phyloP scores from a whole-genome alignment of 2,329 filamentous ascomycete genomes.

The Claviceps citrina region DNA sequence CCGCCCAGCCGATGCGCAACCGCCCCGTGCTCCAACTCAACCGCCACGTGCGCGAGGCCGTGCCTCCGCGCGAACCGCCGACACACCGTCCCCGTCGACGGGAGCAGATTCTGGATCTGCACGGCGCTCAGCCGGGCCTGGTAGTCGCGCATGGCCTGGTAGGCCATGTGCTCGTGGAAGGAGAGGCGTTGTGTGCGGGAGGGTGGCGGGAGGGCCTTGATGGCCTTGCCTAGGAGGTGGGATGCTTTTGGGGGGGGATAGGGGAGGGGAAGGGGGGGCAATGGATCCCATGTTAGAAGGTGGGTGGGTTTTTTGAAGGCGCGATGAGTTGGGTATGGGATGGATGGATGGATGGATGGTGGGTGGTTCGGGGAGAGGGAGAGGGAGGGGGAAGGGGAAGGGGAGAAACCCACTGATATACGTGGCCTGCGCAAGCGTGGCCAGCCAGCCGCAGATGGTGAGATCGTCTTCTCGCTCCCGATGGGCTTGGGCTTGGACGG shows the following conservation, averaged over 20 bases:
- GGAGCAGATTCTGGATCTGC: conserved; percentile 2
- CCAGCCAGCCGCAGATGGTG: conserved; percentile 1
- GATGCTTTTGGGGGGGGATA: neutral
- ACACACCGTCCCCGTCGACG: conserved; percentile 1
- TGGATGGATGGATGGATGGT: too few species aligned
- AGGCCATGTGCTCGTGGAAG: conserved; percentile 1
- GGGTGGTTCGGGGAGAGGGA: neutral
- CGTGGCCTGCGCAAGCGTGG: neutral
- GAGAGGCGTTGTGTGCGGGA: neutral
- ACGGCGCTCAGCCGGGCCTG: conserved; percentile 1
- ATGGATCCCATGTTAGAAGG: too few species aligned
- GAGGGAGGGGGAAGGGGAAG: too few species aligned
- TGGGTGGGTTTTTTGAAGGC: too few species aligned
- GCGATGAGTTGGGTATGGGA: too few species aligned
- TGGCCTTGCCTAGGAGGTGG: neutral
- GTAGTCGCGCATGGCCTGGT: conserved; percentile 3
- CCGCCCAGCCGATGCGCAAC: conserved; percentile 2
- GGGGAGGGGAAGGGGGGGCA: too few species aligned
- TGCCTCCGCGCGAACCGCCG: conserved; percentile 2
- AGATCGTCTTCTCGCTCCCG: conserved; percentile 4
- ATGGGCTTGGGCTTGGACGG: neutral
- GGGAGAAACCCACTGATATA: conserved; percentile 3
- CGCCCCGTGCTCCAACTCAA: conserved; percentile 1
- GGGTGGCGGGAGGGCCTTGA: neutral
- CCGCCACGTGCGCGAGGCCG: neutral